phyloP scores from a whole-genome alignment of 352 stramenopile genomes.

The Pythium scleroteichum region DNA sequence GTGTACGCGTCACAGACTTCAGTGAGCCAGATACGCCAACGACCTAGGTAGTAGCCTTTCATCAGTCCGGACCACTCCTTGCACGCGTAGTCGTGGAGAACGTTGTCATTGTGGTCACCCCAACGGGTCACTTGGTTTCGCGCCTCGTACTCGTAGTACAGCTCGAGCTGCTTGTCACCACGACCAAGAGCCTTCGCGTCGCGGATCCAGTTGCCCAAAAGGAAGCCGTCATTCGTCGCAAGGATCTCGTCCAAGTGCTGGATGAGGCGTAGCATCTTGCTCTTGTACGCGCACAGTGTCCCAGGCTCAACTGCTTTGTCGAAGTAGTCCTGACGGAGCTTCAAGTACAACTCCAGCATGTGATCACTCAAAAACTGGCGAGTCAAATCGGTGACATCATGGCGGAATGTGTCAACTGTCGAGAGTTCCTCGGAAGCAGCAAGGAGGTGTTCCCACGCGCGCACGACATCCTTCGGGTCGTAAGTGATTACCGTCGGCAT shows the following conservation, averaged over 20 bases:
- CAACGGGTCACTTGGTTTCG: conserved; percentile 81
- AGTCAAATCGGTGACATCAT: conserved; percentile 83
- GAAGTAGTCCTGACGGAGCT: conserved; percentile 53
- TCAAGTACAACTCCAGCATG: conserved; percentile 57
- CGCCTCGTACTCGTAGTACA: conserved; percentile 83
- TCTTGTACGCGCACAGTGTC: conserved; percentile 41
- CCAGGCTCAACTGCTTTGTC: conserved; percentile 32
- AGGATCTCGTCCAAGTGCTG: conserved; percentile 63
- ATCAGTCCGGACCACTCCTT: conserved; percentile 80
- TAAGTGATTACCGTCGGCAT: conserved; percentile 78
- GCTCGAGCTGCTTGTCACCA: conserved; percentile 31
- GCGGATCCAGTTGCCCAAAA: conserved; percentile 71
- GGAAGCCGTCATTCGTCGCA: conserved; percentile 61
- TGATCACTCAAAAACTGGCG: conserved; percentile 72
- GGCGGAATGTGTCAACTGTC: conserved; percentile 54
- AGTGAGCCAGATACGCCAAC: conserved; percentile 72
- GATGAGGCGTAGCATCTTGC: conserved; percentile 53
- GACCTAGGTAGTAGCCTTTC: conserved; percentile 63
- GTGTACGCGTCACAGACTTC: conserved; percentile 73
- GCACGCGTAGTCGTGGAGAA: conserved; percentile 72
- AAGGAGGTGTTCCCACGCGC: conserved; percentile 62
- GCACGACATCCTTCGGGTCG: conserved; percentile 56
- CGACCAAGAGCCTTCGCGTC: conserved; percentile 52
- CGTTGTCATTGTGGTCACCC: conserved; percentile 75
- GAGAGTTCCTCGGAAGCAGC: conserved; percentile 40